Evolutionary conservation across 2,329 filamentous ascomycete species (phyloP), one percentile per base, ranked within the genome.

Genomic region (Leptographium wingfieldii): DNA sequence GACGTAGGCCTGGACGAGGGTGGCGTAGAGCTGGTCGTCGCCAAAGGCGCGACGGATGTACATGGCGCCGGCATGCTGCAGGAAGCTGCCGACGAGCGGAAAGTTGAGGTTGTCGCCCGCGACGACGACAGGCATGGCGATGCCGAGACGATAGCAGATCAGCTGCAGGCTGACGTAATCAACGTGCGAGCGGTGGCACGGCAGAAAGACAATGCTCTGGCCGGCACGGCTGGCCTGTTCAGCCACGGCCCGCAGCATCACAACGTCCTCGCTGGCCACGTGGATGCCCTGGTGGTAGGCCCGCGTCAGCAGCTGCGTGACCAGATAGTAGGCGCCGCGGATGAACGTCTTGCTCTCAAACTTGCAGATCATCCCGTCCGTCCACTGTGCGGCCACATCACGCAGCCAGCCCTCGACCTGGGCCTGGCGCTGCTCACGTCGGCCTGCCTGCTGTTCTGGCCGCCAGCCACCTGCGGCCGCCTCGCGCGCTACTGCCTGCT

Each of bases 211-310:
- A 66, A 99, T 95, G 65, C 90, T 95, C 71, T 96, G 92, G 72
- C 94, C 95, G 69, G 94, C 90, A 70, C 83, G 83, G 60, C 86
- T 85, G 1, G 94, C 92, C 67, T 88, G 77, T 67, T 92, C 84
- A 16, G 94, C 94, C 16, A 96, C 90, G 31, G 82, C 85, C 58
- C 91, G 80, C 62, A 99, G 71, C 38, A 90, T 82, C 58, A 96
- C 73, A 5, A 99, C 90, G 73, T 99, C 94, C 68, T 96, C 90
- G 70, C 90, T 95, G 1, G 89, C 95, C 33, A 97, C 91, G 71
- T 99, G 94, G 58, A 99, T 96, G 11, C 90, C 94, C 75, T 97
- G 92, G 69, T 97, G 91, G 71, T 99, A 99, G 6, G 94, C 92
- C 62, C 94, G 79, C 5, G 92, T 95, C 63, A 97, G 77, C 55